Evolutionary conservation across 805 yeast species (phyloP), one percentile per base, ranked within the genome.

Genomic region (Suhomyces prunicola): DNA sequence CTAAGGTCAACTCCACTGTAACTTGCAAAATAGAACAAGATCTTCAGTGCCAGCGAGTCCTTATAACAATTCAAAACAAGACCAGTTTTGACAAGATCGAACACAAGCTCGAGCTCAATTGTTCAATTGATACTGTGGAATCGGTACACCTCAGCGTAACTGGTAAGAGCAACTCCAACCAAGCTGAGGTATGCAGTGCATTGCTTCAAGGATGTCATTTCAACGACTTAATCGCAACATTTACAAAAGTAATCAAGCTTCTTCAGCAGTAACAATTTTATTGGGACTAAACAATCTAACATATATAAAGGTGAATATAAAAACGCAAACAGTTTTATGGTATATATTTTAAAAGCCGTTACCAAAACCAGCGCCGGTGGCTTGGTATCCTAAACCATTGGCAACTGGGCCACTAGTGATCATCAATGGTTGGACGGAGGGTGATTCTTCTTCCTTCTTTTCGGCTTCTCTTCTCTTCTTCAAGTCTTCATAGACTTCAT

Each of bases 351-450:
- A 71, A 56, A 69, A 72, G 9, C 72, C 73, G 56, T 82, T 84
- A 62, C 90, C 87, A 70, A 86, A 85, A 9, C 88, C 88, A 65
- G 83, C 77, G 51, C 91, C 91, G 35, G 90, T 86, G 53, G 86
- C 78, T 69, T 86, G 89, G 70, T 78, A 80, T 40, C 88, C 88
- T 62, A 86, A 65, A 40, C 81, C 80, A 48, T 76, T 72, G 45
- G 64, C 60, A 67, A 69, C 47, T n/a, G 85, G 73, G 50, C 96
- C 94, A 65, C 87, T 89, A 46, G 96, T 90, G 63, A 93, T 80
- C 84, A 92, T 77, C 67, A 92, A 80, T 54, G 91, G 87, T 64
- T 85, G 87, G 33, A 69, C 58, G 46, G 77, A 81, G 36, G 83
- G 74, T 15, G 40, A 35, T 48, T 78, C 82, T 36, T 80, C 82